Conservation (phyloP, 305 asterid genomes). For the Rubia tinctorum region DNA sequence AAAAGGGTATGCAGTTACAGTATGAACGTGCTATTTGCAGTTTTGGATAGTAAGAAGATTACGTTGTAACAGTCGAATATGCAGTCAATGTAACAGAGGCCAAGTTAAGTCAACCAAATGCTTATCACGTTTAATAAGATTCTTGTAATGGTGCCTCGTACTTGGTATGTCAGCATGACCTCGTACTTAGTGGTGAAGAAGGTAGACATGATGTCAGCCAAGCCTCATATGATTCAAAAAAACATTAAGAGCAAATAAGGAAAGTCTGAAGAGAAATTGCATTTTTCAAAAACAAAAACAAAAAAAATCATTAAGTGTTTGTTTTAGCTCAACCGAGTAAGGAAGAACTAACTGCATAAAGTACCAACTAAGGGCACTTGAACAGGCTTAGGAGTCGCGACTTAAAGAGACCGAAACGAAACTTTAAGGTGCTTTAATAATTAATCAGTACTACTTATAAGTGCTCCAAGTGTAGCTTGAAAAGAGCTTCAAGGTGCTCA, state of each 20-base stretch:
- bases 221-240: not conserved
- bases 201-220: not conserved
- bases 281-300: no score
- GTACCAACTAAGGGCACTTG: no score
- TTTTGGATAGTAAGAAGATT: not conserved
- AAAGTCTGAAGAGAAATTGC: not conserved
- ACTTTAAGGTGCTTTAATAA: no score
- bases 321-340: no score
- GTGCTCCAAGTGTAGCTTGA: no score
- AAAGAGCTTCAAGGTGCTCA: no score
- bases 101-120: not conserved
- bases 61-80: constrained; percentile 2
- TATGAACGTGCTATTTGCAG: constrained; percentile 9
- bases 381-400: no score
- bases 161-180: not conserved
- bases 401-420: no score
- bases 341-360: no score
- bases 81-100: constrained; percentile 3
- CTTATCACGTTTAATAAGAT: not conserved
- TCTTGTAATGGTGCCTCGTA: not conserved
- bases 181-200: not conserved
- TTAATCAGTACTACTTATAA: no score
- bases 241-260: not conserved
- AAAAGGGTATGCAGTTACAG: constrained; percentile 2
- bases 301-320: no score